Conservation (phyloP, 257 asterid species). For the Solanum piurae region DNA sequence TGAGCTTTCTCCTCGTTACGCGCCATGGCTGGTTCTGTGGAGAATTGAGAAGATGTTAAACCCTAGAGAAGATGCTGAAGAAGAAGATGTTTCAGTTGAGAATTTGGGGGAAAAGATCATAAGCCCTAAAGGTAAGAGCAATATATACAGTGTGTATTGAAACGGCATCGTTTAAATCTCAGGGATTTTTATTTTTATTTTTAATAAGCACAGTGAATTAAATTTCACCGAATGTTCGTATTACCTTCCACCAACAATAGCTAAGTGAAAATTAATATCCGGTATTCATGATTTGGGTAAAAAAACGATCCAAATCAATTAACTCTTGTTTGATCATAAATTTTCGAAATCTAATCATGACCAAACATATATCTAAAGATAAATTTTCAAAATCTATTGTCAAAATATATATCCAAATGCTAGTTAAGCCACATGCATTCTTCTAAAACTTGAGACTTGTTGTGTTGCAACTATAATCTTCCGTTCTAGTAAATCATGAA, state of each 20-base stretch:
- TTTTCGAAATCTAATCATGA: too few species aligned
- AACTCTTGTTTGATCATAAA: too few species aligned
- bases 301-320: too few species aligned
- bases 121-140: background rate
- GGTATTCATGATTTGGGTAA: too few species aligned
- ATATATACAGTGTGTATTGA: background rate
- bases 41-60: background rate
- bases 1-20: conserved; percentile 98
- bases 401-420: too few species aligned
- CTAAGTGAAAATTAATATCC: too few species aligned
- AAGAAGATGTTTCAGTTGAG: background rate
- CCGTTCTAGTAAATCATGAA: background rate
- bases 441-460: too few species aligned
- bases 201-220: background rate
- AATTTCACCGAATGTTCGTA: background rate
- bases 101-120: background rate
- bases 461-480: too few species aligned
- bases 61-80: background rate
- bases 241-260: background rate
- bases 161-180: background rate
- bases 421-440: too few species aligned
- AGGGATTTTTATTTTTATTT: too few species aligned
- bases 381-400: too few species aligned
- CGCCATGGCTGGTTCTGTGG: conserved; percentile 49
- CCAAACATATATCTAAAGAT: too few species aligned